A percentile compares a stretch with the other conserved stretches of the same genome.
Evolutionary conservation across 352 stramenopile species (phyloP).

Genomic region (Poterioochromonas sp.): DNA sequence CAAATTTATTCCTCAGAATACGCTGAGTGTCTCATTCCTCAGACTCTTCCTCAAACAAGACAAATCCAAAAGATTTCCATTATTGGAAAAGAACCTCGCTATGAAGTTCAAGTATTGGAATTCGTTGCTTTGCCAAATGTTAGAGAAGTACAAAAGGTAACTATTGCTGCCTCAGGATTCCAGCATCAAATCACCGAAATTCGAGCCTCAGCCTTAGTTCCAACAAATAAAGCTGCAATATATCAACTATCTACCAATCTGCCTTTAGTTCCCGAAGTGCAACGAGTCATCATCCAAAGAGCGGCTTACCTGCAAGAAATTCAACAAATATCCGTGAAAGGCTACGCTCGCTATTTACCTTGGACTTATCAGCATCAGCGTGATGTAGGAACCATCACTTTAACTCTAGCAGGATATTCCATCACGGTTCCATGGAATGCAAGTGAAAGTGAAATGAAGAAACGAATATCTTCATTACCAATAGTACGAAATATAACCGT

Average conservation of each 20-base stretch:
- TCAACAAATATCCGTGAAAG: neutral
- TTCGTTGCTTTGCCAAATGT: neutral
- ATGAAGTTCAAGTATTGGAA: conserved; percentile 27
- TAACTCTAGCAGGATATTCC: neutral
- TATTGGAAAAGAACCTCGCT: neutral
- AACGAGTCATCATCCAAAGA: neutral
- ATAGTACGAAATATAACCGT: neutral
- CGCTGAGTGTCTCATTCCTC: conserved; percentile 3
- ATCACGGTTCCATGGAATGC: neutral
- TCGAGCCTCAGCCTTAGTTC: neutral
- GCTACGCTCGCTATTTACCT: neutral
- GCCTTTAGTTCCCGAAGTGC: neutral
- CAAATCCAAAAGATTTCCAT: conserved; percentile 7
- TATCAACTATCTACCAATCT: neutral
- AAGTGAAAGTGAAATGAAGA: neutral
- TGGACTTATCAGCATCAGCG: neutral
- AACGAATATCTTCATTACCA: neutral
- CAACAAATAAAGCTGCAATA: neutral
- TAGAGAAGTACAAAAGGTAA: conserved; percentile 10
- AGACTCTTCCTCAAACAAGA: neutral
- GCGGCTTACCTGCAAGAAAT: conserved; percentile 25
- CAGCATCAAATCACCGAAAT: neutral
- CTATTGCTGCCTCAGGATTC: neutral
- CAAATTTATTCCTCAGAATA: neutral
- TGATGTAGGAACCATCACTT: neutral